Conservation (phyloP, 352 stramenopile genomes). For the Phytopythium vexans region DNA sequence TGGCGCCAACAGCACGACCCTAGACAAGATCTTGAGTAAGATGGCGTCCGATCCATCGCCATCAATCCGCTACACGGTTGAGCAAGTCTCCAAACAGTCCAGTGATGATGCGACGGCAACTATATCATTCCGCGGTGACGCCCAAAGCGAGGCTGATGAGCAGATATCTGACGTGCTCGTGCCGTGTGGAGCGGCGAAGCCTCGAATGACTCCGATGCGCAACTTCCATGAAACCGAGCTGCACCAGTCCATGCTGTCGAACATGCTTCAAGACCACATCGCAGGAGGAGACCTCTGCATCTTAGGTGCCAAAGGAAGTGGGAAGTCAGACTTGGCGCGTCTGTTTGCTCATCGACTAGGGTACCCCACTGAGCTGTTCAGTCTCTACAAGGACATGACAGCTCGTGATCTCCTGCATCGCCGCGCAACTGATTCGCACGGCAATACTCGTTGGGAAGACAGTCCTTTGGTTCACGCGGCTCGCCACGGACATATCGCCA, state of each 20-base stretch:
- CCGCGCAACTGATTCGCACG: slow-evolving; percentile 80
- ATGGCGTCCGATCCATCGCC: background rate
- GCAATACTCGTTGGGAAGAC: slow-evolving; percentile 91
- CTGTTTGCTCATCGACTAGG: slow-evolving; percentile 70
- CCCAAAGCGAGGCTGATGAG: background rate
- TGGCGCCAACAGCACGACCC: slow-evolving; percentile 39
- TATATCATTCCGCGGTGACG: slow-evolving; percentile 14
- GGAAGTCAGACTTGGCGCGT: slow-evolving; percentile 73
- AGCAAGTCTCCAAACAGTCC: slow-evolving; percentile 27
- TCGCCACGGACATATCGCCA: slow-evolving; percentile 69
- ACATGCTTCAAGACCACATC: slow-evolving; percentile 82
- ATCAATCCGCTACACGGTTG: slow-evolving; percentile 22
- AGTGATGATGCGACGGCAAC: slow-evolving; percentile 13
- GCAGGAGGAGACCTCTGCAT: slow-evolving; percentile 77
- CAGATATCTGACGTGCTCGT: slow-evolving; percentile 21
- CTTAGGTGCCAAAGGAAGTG: slow-evolving; percentile 77
- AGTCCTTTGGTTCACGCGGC: slow-evolving; percentile 90
- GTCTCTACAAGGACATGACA: slow-evolving; percentile 93
- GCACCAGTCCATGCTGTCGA: slow-evolving; percentile 42
- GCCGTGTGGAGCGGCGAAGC: slow-evolving; percentile 35
- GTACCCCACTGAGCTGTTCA: slow-evolving; percentile 89
- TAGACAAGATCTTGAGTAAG: slow-evolving; percentile 48
- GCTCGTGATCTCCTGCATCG: slow-evolving; percentile 90
- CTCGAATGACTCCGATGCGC: slow-evolving; percentile 19
- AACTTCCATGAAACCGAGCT: slow-evolving; percentile 60